phyloP scores from a whole-genome alignment of 2,329 filamentous ascomycete species.

The Aspergillus ustus region DNA sequence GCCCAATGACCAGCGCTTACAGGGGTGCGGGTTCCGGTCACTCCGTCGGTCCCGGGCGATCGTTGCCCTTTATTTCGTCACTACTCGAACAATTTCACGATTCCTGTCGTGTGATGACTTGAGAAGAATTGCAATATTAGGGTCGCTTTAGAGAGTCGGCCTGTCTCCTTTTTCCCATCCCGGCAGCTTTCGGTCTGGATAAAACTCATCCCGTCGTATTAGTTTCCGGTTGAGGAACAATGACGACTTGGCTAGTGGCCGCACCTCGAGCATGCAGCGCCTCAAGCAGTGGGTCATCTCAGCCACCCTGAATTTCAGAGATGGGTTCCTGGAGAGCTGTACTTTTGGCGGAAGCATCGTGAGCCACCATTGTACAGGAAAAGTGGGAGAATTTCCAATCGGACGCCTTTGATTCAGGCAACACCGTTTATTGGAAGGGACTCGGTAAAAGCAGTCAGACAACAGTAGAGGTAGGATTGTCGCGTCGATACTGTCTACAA shows the following conservation, averaged over 20 bases:
- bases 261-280: not conserved
- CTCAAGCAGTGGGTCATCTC: conserved; percentile 6
- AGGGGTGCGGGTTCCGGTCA: conserved; percentile 27
- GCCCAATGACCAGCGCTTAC: conserved; percentile 21
- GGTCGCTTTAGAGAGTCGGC: not conserved
- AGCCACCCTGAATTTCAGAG: conserved; percentile 5
- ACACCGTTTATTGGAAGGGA: not conserved
- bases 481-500: not conserved
- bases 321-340: not conserved
- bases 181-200: not conserved
- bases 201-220: conserved; percentile 4
- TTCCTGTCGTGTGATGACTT: not conserved
- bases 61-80: conserved; percentile 22
- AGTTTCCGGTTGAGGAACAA: conserved; percentile 6
- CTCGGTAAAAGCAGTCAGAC: not conserved
- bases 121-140: not conserved
- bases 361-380: not conserved
- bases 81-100: not conserved
- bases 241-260: not conserved
- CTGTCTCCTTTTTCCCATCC: not conserved
- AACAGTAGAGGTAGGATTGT: not conserved
- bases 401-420: not conserved
- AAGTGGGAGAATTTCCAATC: not conserved
- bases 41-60: conserved; percentile 33
- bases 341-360: not conserved